Evolutionary conservation across 2,329 filamentous ascomycete genomes (phyloP), one percentile per base, ranked within the genome.

Genomic region (Chrysoporthe austroafricana): DNA sequence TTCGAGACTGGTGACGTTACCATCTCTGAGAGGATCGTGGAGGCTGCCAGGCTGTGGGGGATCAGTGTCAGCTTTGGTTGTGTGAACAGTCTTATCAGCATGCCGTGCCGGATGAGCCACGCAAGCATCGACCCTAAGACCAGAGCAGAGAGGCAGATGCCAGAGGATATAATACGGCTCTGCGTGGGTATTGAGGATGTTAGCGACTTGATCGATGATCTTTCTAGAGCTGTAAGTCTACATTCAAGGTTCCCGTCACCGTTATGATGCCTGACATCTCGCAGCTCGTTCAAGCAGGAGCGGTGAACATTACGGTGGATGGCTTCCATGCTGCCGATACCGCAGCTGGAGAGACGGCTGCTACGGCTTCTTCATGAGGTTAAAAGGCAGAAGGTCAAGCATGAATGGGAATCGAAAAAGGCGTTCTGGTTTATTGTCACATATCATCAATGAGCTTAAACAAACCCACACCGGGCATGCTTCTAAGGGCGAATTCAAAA

Each of bases 41-140:
- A 98, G 81, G 92, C 92, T 42, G 92, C 96, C 2, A 89, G 92
- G 71, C 84, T 99, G 43, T 99, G 93, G 90, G 94, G 92, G 44
- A 99, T 99, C 73, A 96, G 92, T 72, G 96, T 99, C 69, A 97
- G 93, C 76, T 99, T 99, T 77, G 96, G 96, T 60, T 98, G 96
- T 78, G 96, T 99, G 72, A 99, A 99, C 83, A 97, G 93, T 77
- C 83, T 99, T 78, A 99, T 99, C 80, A 97, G 94, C 82, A 97
- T 99, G 95, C 95, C 96, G 9, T 99, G 96, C 82, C 94, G 95
- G 75, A 99, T 99, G 96, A 98, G 95, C 80, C 96, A 99, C 80
- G 96, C 96, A 50, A 97, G 93, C 77, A 99, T 99, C 76, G 96
- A 98, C 77, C 92, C 94, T 68, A 97, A 97, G 83, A 98, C 94